Base-by-base conservation (phyloP, 805 yeast genomes). In the Yarrowia yakushimensis region DNA sequence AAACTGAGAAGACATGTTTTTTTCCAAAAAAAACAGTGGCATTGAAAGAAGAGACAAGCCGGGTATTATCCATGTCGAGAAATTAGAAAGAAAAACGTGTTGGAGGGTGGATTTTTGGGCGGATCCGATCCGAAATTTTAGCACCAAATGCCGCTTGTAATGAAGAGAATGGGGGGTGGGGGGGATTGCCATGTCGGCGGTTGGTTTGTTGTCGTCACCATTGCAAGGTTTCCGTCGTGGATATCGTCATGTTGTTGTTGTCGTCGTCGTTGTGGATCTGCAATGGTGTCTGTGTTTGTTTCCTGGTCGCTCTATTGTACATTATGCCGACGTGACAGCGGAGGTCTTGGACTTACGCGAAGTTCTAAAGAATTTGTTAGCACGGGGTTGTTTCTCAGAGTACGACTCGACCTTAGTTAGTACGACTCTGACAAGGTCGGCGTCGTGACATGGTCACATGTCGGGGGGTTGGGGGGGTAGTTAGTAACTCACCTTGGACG, bases 351-450 rank as follows among this genome's bases (percentile, higher is more conserved):
- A 25, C 59, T 52, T 52, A 52, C 43, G 59, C 59, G 59, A 52
- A 52, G 43, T 52, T 52, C 59, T 52, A 22, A 52, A 52, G 59
- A 52, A 52, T 34, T 36, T 34, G 59, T 52, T 52, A 52, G 59
- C 41, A 31, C 43, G 42, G 59, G 59, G 42, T 52, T 52, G 11
- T 25, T 52, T 34, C 18, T 48, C 41, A n/a, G 55, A 33, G 37
- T 33, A 48, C 39, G 55, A 33, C 37, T 48, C 55, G 34, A 31
- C 30, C 55, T 48, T 20, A 3, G 55, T 48, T 48, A 48, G 55
- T 20, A 28, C 13, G 31, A 8, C 36, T 17, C 15, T 20, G 9
- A 17, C 22, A 36, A 36, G 41, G 41, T 11, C 41, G 2, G 41
- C 41, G 41, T 18, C n/a, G n/a, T n/a, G n/a, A n/a, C n/a, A n/a